Evolutionary conservation across 163 green algal genomes (phyloP).

Genomic region (Scenedesmus sp.): DNA sequence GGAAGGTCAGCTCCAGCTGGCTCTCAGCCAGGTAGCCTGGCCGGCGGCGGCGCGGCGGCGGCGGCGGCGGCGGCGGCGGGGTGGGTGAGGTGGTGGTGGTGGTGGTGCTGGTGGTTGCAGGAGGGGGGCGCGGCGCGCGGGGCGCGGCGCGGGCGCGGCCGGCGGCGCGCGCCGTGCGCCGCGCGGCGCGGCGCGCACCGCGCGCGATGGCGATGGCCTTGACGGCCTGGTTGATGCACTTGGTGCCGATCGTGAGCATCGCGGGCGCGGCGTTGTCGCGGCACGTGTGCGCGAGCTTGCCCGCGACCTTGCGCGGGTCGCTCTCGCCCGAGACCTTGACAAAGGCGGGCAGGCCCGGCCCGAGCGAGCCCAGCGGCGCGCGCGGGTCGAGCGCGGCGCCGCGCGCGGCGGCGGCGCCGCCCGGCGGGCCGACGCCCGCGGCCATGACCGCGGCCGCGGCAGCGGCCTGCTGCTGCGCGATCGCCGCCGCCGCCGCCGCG

Average conservation of each 20-base stretch:
- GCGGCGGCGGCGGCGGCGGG: neutral
- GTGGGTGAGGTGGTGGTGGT: neutral
- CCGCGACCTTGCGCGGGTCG: conserved; percentile 56
- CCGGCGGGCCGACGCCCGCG: neutral
- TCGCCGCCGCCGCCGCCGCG: conserved; percentile 10
- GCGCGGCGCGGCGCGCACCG: too few species aligned
- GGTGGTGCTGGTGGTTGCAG: too few species aligned
- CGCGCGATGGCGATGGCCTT: conserved; percentile 53
- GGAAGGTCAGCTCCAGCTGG: conserved; percentile 55
- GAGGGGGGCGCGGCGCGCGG: too few species aligned
- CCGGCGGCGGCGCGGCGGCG: neutral
- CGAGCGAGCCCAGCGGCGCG: neutral
- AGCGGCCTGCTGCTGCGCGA: conserved; percentile 15
- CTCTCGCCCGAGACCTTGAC: conserved; percentile 50
- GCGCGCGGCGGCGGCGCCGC: neutral
- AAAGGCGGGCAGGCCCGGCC: conserved; percentile 26
- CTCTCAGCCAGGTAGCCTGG: conserved; percentile 49
- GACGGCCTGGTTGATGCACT: conserved; percentile 63
- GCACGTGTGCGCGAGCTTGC: conserved; percentile 63
- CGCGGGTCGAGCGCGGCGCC: neutral
- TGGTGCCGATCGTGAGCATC: conserved; percentile 54
- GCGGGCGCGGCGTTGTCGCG: conserved; percentile 55
- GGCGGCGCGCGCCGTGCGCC: too few species aligned
- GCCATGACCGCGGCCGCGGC: neutral
- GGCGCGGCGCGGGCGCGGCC: too few species aligned